These are phyloP conservation scores for Penicillium sp. DNA, from an alignment of 2,329 filamentous ascomycete genomes.

Conservation along the genomic window DNA sequence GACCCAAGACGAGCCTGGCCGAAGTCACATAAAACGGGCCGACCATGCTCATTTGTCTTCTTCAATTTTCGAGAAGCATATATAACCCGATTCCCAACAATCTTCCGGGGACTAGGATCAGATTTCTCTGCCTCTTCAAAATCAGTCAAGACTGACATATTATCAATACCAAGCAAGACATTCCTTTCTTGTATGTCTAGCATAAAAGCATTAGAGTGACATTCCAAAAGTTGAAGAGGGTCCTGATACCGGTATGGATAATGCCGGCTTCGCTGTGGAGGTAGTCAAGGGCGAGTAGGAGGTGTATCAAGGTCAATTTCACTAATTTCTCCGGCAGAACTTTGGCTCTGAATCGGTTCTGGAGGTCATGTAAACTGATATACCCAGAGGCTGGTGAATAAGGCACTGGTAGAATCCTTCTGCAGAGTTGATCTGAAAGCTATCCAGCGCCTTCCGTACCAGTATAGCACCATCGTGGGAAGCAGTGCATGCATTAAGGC, in stretches of 20 bases:
- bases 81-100: conserved; percentile 21
- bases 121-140: conserved; percentile 25
- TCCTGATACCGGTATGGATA: conserved; percentile 27
- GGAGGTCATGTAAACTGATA: conserved; percentile 23
- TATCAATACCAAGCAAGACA: conserved; percentile 26
- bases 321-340: conserved; percentile 20
- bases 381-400: conserved; percentile 23
- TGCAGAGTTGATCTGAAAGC: conserved; percentile 19
- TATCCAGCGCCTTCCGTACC: conserved; percentile 18
- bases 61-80: conserved; percentile 26
- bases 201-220: not conserved
- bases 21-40: conserved; percentile 32
- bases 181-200: conserved; percentile 32
- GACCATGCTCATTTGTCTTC: conserved; percentile 23
- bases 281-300: conserved; percentile 21
- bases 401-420: conserved; percentile 17
- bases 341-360: conserved; percentile 6
- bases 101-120: conserved; percentile 24
- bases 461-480: conserved; percentile 16
- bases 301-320: conserved; percentile 20
- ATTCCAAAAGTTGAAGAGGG: not conserved
- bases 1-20: conserved; percentile 24
- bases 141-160: conserved; percentile 24
- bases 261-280: conserved; percentile 6
- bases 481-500: conserved; percentile 18